Base-by-base conservation (phyloP, 257 asterid species). In the Nicotiana obtusifolia region DNA sequence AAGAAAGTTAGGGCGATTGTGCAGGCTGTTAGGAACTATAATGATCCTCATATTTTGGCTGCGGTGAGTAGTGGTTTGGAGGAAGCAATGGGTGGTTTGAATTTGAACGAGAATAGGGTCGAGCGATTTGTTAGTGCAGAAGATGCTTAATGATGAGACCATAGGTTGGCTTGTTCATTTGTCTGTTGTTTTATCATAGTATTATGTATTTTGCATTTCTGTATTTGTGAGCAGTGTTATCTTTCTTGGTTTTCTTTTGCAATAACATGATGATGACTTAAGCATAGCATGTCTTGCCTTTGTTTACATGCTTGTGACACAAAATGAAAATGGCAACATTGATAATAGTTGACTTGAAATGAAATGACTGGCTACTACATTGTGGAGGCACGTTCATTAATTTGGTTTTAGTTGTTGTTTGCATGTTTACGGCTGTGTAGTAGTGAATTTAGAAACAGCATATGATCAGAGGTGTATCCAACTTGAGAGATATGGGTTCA, bases 21-120 rank as follows among this genome's bases (percentile, higher is more conserved):
- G 79, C 98, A 85, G 83, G 98, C 93, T 4, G 93, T 93, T 16
- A 88, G 93, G 88, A 91, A 92, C 84, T 94, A 91, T 62, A 93
- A 90, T 75, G 97, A 94, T 68, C 96, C 97, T 4, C 30, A 85
- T 77, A 90, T 84, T 71, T 79, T 93, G 91, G 98, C 94, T 5
- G 85, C 86, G 85, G 92, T 84, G 1, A 94, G 97, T 82, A 85
- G 92, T 30, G 94, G 94, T 3, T 86, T 94, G 88, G 95, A 91
- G 86, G 93, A 88, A 10, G 88, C 91, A 0, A 85, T 91, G 91
- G 92, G 87, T 0, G 91, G 91, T 22, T 71, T 93, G 78, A 86
- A 89, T 85, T 76, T 91, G 8, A 80, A 60, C 9, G 93, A 87
- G 84, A 83, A 83, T 57, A 83, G 89, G 82, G 90, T 89, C 1